A percentile compares a stretch with the other conserved stretches of the same genome.
Conservation (phyloP, 2,329 filamentous ascomycete genomes). For the Hymenoscyphus albidus region DNA sequence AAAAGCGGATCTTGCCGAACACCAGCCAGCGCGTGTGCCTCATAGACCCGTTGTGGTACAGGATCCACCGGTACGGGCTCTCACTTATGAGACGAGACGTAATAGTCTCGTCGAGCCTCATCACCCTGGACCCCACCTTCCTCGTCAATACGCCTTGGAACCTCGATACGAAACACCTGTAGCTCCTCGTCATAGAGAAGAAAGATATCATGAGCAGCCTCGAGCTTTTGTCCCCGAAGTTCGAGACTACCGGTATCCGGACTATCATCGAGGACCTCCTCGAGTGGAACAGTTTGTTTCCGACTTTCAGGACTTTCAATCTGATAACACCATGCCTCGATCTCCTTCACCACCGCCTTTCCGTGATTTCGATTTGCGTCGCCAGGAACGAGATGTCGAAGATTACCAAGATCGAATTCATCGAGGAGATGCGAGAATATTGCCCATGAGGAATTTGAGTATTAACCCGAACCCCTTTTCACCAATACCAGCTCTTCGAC, state of each 20-base stretch:
- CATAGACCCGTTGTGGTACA: background rate
- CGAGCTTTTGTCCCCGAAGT: background rate
- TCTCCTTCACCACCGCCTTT: background rate
- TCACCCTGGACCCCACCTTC: background rate
- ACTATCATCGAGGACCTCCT: background rate
- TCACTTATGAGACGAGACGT: background rate
- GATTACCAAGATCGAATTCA: background rate
- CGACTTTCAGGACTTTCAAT: background rate
- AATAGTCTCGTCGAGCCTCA: background rate
- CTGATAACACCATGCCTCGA: background rate
- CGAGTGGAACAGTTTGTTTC: background rate
- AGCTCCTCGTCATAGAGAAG: background rate
- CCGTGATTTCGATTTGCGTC: background rate
- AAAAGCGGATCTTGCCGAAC: background rate
- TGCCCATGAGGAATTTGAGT: background rate
- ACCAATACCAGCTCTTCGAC: slow-evolving; percentile 14
- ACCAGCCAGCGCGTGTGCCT: background rate
- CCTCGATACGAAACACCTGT: background rate
- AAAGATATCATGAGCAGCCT: background rate
- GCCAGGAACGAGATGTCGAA: background rate
- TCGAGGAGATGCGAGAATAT: background rate
- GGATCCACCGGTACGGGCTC: background rate
- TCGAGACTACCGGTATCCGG: background rate
- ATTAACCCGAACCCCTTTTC: slow-evolving; percentile 20
- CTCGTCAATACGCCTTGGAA: background rate